Evolutionary conservation across 345 rosid species (phyloP).

Genomic region (Murraya paniculata): DNA sequence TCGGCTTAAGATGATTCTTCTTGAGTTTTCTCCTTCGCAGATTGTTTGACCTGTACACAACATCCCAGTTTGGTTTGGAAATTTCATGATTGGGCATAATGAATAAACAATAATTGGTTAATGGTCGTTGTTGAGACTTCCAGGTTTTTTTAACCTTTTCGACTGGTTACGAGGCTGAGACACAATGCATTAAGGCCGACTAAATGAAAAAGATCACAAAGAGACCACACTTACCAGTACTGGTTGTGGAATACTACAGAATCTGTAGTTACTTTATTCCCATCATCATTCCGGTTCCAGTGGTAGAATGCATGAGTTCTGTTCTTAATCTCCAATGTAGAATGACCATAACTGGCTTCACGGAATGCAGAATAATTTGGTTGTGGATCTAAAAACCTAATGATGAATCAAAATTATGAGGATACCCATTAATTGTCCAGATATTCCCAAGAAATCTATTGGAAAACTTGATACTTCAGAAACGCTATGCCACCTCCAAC

Average conservation of each 20-base stretch:
- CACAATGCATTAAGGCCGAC: background rate
- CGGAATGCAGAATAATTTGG: constrained; percentile 56
- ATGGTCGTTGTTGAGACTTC: background rate
- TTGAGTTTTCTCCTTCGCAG: constrained; percentile 12
- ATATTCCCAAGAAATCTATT: background rate
- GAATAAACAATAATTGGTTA: background rate
- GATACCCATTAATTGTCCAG: background rate
- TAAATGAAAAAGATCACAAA: background rate
- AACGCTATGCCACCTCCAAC: background rate
- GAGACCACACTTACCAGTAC: constrained; percentile 29
- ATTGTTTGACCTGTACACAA: constrained; percentile 4
- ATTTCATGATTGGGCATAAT: background rate
- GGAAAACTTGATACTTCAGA: background rate
- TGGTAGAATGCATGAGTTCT: constrained; percentile 48
- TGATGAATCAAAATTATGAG: background rate
- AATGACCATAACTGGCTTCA: constrained; percentile 64
- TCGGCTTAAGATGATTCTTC: background rate
- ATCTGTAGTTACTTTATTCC: constrained; percentile 37
- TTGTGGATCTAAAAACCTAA: constrained; percentile 48
- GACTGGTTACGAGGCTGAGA: background rate
- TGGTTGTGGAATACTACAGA: constrained; percentile 36
- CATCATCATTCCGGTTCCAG: constrained; percentile 58
- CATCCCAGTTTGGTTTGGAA: background rate
- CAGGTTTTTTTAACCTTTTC: background rate
- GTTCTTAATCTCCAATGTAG: constrained; percentile 50